Evolutionary conservation across 768 basidiomycete genomes (phyloP), one percentile per base, ranked within the genome.

Genomic region (Clavaria fumosa): DNA sequence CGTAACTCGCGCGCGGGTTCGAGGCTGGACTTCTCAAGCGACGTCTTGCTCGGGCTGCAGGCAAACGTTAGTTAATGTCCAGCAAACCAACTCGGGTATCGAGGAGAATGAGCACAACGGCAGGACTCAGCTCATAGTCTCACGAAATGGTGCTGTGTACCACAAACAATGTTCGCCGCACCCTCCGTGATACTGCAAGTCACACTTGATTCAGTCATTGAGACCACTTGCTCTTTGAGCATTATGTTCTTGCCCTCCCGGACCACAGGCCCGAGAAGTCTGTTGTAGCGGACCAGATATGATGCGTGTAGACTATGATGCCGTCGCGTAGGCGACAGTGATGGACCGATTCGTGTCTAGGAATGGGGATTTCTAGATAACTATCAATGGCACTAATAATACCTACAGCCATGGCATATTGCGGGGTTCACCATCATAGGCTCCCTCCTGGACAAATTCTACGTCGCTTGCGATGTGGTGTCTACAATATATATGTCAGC

Each of bases 21-120:
- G 60, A 36, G 83, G 82, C 3, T 82, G 80, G 81, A 57, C 66
- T 11, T 55, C 72, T 15, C 50, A 51, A n/a, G 52, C 53, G n/a
- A 59, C 59, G 18, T 52, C 53, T 9, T 85, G 82, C 51, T 50
- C 56, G 3, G 51, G 50, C 22, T 85, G 82, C 45, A 65, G 65
- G 35, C 59, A 67, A 42, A 52, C 65, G 15, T 47, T 82, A 23
- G n/a, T n/a, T n/a, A n/a, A n/a, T n/a, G n/a, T n/a, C n/a, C n/a
- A n/a, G n/a, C n/a, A n/a, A n/a, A 32, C 31, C 11, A 35, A 12
- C 12, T 15, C 15, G 18, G 19, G 12, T 11, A 10, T 20, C 7
- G 34, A 22, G 19, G 21, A 31, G 12, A 23, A 28, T 31, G 27
- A 10, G 41, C 41, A 49, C 18, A 52, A 50, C 23, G 40, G 34